Evolutionary conservation across 2,329 filamentous ascomycete species (phyloP), one percentile per base, ranked within the genome.

Genomic region (Ambrosiella cleistominuta): DNA sequence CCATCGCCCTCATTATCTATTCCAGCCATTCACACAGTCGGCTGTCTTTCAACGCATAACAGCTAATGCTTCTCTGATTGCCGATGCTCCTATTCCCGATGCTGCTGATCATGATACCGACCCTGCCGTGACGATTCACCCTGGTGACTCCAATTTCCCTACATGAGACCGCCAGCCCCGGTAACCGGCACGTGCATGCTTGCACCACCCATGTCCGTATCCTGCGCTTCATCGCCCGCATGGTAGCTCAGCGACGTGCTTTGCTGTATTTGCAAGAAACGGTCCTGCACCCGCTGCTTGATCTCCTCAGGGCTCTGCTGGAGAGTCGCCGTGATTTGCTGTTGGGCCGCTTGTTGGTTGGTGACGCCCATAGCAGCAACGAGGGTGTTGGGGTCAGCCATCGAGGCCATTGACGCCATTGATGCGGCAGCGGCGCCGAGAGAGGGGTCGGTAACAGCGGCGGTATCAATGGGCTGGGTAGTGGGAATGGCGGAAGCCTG

Each of bases 201-300:
- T 17, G 19, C 44, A 11, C 27, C 27, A 3, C 44, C 39, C 27
- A 56, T 55, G 1, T 52, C 54, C 9, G 37, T 52, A 37, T 54
- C 57, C 17, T 42, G 42, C 52, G 19, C 42, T 6, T 17, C 12
- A 19, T 17, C 4, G 19, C 51, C 4, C 17, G 17, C 45, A 42
- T 36, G 45, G 35, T 58, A 58, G 38, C 56, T 56, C 42, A 58
- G 37, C 7, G 57, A 54, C 2, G 51, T 19, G 11, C 49, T 44
- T 52, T 58, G 56, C 11, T 60, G 59, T 39, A 60, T 58, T 50
- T 58, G 51, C 38, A 35, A 50, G 27, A 60, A 60, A 37, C 59
- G 59, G 36, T 54, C 56, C 19, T 58, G 56, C n/a, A 60, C 53
- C 36, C 59, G 56, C 17, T 57, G 56, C 27, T 57, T 47, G 35